Evolutionary conservation across 495 filamentous ascomycete species (phyloP).

Genomic region (Neurospora sp.): DNA sequence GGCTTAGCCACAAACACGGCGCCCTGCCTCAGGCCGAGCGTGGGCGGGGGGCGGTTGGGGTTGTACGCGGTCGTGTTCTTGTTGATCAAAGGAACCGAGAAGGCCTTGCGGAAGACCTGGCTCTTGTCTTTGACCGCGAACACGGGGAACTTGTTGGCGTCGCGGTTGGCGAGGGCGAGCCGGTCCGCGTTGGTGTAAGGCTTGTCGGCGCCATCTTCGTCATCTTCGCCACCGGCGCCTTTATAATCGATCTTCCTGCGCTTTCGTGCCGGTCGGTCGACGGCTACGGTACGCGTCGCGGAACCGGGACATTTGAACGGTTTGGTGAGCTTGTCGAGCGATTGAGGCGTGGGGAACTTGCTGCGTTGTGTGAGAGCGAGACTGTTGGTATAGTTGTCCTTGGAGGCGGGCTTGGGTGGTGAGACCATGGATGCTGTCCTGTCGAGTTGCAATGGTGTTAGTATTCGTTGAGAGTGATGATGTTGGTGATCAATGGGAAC

Average conservation of each 20-base stretch:
- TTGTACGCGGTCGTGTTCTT: constrained; percentile 66
- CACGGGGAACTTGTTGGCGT: constrained; percentile 81
- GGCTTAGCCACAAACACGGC: constrained; percentile 81
- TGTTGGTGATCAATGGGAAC: not conserved
- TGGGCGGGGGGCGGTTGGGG: constrained; percentile 67
- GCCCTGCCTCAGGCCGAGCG: constrained; percentile 75
- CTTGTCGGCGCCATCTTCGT: constrained; percentile 62
- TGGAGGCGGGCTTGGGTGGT: constrained; percentile 8
- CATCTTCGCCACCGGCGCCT: constrained; percentile 68
- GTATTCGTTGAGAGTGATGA: not conserved
- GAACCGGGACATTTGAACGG: constrained; percentile 93
- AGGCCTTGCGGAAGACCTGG: constrained; percentile 67
- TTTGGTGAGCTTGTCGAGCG: constrained; percentile 60
- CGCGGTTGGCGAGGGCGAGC: constrained; percentile 74
- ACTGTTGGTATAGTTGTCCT: constrained; percentile 16
- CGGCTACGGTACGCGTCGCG: constrained; percentile 57
- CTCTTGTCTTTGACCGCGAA: constrained; percentile 88
- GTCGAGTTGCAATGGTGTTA: not conserved
- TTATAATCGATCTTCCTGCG: constrained; percentile 82
- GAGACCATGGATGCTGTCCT: constrained; percentile 2
- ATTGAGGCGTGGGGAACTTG: constrained; percentile 34
- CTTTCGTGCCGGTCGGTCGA: constrained; percentile 78
- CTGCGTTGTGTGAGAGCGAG: constrained; percentile 4
- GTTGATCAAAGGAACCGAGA: constrained; percentile 77
- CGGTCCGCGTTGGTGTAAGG: constrained; percentile 84